Percentiles rank a stretch among this genome's conserved stretches.
Conservation (phyloP, 1,284 basidiomycete species). For the Wolfiporia cocos region DNA sequence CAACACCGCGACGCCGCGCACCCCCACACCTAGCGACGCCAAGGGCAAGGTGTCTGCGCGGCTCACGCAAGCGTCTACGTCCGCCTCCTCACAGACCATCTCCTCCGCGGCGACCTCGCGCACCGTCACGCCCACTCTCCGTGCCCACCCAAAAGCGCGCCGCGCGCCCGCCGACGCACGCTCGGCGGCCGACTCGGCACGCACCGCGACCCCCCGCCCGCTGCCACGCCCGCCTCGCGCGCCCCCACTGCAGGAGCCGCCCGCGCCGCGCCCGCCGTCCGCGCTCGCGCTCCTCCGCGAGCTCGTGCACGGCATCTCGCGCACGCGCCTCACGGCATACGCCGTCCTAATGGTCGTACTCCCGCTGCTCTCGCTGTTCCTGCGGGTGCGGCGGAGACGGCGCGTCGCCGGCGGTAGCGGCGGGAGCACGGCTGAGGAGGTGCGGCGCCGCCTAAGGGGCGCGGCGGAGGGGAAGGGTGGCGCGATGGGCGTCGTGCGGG, state of each 20-base stretch:
- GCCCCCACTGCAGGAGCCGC: slow-evolving; percentile 10
- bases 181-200: background rate
- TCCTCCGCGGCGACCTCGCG: slow-evolving; percentile 23
- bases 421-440: slow-evolving; percentile 43
- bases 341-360: slow-evolving; percentile 53
- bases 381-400: slow-evolving; percentile 41
- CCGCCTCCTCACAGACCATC: slow-evolving; percentile 21
- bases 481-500: slow-evolving; percentile 31
- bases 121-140: slow-evolving; percentile 19
- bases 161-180: background rate
- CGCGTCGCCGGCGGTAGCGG: slow-evolving; percentile 6
- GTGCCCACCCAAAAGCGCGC: slow-evolving; percentile 6
- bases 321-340: slow-evolving; percentile 39
- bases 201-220: slow-evolving; percentile 6
- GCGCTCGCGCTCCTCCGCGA: slow-evolving; percentile 22
- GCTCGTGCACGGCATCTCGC: slow-evolving; percentile 13
- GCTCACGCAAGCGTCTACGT: slow-evolving; percentile 17
- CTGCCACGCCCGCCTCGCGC: slow-evolving; percentile 13
- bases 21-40: slow-evolving; percentile 13
- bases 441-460: slow-evolving; percentile 45
- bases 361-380: slow-evolving; percentile 51
- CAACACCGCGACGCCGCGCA: slow-evolving; percentile 28
- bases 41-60: slow-evolving; percentile 11
- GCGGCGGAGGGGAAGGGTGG: slow-evolving; percentile 31
- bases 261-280: slow-evolving; percentile 16